phyloP scores from a whole-genome alignment of 2,329 filamentous ascomycete genomes.

The Pseudopyricularia javanii region DNA sequence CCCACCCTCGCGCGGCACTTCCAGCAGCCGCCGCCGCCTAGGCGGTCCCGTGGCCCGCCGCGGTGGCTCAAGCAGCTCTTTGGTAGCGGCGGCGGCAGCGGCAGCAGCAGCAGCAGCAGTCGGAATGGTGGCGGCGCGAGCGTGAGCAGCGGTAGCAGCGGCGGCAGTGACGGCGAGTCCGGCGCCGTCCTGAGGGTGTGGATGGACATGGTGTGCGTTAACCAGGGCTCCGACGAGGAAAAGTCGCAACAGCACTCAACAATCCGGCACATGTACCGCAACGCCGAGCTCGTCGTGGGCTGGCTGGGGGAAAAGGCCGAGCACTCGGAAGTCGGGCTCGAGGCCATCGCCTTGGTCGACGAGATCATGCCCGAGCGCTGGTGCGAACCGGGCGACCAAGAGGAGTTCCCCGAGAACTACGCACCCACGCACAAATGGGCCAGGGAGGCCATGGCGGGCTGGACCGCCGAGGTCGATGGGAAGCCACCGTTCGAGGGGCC shows the following conservation, averaged over 20 bases:
- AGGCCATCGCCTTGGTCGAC: background rate
- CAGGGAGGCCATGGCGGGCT: constrained; percentile 13
- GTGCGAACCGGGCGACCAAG: constrained; percentile 19
- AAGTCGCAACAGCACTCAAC: constrained; percentile 14
- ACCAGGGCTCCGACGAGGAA: constrained; percentile 13
- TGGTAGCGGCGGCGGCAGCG: background rate
- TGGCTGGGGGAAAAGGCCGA: constrained; percentile 1
- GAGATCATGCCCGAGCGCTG: constrained; percentile 17
- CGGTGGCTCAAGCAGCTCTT: constrained; percentile 11
- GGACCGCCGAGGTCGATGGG: constrained; percentile 11
- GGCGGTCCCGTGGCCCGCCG: constrained; percentile 9
- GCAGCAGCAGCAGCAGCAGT: background rate
- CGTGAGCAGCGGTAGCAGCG: background rate
- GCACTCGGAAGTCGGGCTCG: background rate
- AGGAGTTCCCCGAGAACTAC: constrained; percentile 20
- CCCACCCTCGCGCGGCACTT: constrained; percentile 11
- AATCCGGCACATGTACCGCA: constrained; percentile 14
- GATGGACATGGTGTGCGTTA: constrained; percentile 18
- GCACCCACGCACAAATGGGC: constrained; percentile 18
- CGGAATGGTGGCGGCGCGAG: too few species aligned
- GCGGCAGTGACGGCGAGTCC: background rate
- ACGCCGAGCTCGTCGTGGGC: constrained; percentile 1
- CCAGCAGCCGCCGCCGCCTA: constrained; percentile 7
- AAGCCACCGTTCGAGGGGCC: constrained; percentile 4
- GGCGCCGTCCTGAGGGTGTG: constrained; percentile 9